Conservation (phyloP, 2,329 filamentous ascomycete species). For the Geosmithia putterillii region DNA sequence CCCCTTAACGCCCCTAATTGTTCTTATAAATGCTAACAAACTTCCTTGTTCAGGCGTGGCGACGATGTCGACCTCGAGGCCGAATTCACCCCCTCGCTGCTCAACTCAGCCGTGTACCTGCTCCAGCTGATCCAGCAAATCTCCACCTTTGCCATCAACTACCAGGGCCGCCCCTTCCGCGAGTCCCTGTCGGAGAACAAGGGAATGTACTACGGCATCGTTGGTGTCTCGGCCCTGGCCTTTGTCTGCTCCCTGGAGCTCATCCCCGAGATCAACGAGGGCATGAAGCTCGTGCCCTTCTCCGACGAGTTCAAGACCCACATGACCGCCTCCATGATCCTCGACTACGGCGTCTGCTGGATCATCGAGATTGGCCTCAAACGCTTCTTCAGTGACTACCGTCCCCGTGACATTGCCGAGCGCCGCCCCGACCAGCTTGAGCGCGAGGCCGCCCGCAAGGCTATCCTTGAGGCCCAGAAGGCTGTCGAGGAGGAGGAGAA, state of each 20-base stretch:
- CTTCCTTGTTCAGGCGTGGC: conserved; percentile 28
- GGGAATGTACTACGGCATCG: conserved; percentile 95
- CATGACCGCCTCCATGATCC: conserved; percentile 71
- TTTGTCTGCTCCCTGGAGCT: conserved; percentile 95
- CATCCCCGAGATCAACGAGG: conserved; percentile 86
- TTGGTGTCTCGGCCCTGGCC: conserved; percentile 79
- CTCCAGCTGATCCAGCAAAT: conserved; percentile 98
- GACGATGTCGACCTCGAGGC: conserved; percentile 77
- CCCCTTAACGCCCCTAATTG: not conserved
- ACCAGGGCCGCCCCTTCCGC: conserved; percentile 95
- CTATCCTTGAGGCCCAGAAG: conserved; percentile 37
- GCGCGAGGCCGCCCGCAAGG: conserved; percentile 59
- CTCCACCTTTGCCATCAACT: conserved; percentile 98
- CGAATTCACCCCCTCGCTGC: conserved; percentile 82
- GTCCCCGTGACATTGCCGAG: conserved; percentile 84
- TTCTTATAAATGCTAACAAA: conserved; percentile 1
- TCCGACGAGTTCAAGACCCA: conserved; percentile 77
- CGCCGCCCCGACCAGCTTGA: conserved; percentile 77
- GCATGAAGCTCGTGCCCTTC: conserved; percentile 87
- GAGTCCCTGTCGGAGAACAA: conserved; percentile 92
- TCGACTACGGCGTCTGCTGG: conserved; percentile 82
- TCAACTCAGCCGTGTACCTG: conserved; percentile 95
- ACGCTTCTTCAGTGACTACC: conserved; percentile 76
- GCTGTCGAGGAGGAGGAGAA: conserved; percentile 37
- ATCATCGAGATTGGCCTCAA: conserved; percentile 81